Conservation (phyloP, 192 early-diverging fungal genomes). For the Dissophora globulifera region DNA sequence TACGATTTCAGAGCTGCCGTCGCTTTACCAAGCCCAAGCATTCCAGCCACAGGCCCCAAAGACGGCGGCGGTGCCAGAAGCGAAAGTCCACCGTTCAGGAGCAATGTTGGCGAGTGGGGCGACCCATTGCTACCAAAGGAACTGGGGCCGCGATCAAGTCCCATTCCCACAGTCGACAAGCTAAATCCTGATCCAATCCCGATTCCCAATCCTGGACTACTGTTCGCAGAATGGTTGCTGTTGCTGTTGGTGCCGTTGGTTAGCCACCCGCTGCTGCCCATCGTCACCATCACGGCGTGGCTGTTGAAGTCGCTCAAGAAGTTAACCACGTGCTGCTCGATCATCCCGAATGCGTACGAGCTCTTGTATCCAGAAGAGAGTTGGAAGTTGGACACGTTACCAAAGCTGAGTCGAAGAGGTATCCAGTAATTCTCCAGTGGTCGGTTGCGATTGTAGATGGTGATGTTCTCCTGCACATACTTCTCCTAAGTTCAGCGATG, state of each 20-base stretch:
- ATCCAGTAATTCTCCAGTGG: constrained; percentile 77
- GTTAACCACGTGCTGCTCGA: constrained; percentile 72
- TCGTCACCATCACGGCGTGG: constrained; percentile 41
- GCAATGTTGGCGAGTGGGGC: background rate
- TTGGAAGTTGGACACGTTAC: constrained; percentile 74
- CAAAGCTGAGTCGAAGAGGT: constrained; percentile 72
- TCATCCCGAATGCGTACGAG: constrained; percentile 66
- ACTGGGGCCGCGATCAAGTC: constrained; percentile 18
- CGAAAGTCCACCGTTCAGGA: constrained; percentile 15
- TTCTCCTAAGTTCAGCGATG: constrained; percentile 70
- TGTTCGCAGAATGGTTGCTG: background rate
- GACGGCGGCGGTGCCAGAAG: constrained; percentile 6
- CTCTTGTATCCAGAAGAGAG: constrained; percentile 72
- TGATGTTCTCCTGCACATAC: constrained; percentile 79
- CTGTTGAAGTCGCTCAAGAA: constrained; percentile 71
- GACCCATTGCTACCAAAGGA: background rate
- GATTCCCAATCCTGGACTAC: background rate
- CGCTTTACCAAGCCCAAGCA: constrained; percentile 40
- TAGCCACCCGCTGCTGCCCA: constrained; percentile 41
- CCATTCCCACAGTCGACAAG: constrained; percentile 18
- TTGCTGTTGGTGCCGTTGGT: background rate
- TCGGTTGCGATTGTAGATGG: constrained; percentile 73
- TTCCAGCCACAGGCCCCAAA: constrained; percentile 29
- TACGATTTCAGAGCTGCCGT: constrained; percentile 2
- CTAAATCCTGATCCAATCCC: background rate